Evolutionary conservation across 768 basidiomycete species (phyloP).

Genomic region (Podaxis sp.): DNA sequence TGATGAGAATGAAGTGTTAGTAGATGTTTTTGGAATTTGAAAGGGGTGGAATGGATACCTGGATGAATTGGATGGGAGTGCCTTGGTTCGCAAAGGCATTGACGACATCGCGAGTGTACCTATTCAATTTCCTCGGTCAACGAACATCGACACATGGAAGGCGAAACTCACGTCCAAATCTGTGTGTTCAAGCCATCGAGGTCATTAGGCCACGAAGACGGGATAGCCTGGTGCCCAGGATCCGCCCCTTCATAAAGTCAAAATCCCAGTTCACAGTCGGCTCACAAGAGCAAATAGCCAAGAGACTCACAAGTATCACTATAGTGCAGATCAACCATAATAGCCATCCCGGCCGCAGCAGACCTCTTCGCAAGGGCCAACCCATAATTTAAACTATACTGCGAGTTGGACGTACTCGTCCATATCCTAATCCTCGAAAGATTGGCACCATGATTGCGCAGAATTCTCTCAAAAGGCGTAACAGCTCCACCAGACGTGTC

Average conservation of each 20-base stretch:
- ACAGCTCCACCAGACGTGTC: conserved; percentile 31
- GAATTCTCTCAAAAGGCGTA: conserved; percentile 48
- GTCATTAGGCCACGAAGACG: conserved; percentile 51
- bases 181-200: conserved; percentile 53
- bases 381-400: conserved; percentile 51
- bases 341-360: conserved; percentile 51
- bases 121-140: conserved; percentile 16
- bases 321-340: conserved; percentile 59
- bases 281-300: neutral
- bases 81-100: conserved; percentile 51
- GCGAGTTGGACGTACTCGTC: conserved; percentile 51
- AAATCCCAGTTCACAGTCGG: neutral
- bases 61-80: conserved; percentile 49
- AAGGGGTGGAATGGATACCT: conserved; percentile 28
- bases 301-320: conserved; percentile 55
- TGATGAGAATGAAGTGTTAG: neutral
- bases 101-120: conserved; percentile 53
- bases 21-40: neutral
- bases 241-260: conserved; percentile 49
- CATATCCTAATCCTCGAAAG: conserved; percentile 60
- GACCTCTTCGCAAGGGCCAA: conserved; percentile 54
- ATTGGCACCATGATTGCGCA: conserved; percentile 52
- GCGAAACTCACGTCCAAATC: conserved; percentile 45
- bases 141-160: neutral
- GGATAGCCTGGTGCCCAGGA: conserved; percentile 60